These are phyloP conservation scores for Aspergillus proliferans DNA, from an alignment of 2,329 filamentous ascomycete species.

Conservation along the genomic window DNA sequence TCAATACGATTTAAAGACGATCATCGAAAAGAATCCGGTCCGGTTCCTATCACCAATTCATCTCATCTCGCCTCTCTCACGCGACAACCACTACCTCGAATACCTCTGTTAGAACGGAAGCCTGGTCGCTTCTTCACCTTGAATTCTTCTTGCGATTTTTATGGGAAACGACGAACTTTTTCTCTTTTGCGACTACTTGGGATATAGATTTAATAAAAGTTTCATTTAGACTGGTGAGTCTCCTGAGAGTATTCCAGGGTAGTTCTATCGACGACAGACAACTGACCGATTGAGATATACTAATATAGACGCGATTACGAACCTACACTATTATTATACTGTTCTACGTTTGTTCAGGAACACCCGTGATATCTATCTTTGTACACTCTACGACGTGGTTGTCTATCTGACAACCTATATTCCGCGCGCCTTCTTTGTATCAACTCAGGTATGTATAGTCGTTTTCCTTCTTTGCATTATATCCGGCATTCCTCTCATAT, in stretches of 20 bases:
- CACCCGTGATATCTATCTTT: background rate
- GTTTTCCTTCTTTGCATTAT: background rate
- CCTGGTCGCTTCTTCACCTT: constrained; percentile 23
- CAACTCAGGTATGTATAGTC: background rate
- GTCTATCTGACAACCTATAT: background rate
- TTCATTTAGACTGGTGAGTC: constrained; percentile 30
- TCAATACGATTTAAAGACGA: background rate
- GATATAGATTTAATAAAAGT: constrained; percentile 20
- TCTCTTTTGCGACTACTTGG: constrained; percentile 14
- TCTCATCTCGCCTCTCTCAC: background rate
- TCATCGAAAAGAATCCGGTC: background rate
- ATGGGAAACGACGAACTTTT: constrained; percentile 19
- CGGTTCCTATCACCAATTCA: background rate
- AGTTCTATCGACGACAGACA: constrained; percentile 4
- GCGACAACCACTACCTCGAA: background rate
- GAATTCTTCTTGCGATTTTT: constrained; percentile 9
- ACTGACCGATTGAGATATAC: background rate
- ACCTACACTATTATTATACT: constrained; percentile 10
- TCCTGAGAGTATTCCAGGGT: background rate
- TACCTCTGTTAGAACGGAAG: constrained; percentile 15
- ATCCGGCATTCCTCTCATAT: too few species aligned
- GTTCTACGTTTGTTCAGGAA: constrained; percentile 5
- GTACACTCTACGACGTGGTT: background rate
- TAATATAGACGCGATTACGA: constrained; percentile 25
- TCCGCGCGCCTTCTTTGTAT: background rate